Percentiles rank a stretch among this genome's conserved stretches.
Evolutionary conservation across 805 yeast genomes (phyloP).

Genomic region (Hanseniaspora nectarophila): DNA sequence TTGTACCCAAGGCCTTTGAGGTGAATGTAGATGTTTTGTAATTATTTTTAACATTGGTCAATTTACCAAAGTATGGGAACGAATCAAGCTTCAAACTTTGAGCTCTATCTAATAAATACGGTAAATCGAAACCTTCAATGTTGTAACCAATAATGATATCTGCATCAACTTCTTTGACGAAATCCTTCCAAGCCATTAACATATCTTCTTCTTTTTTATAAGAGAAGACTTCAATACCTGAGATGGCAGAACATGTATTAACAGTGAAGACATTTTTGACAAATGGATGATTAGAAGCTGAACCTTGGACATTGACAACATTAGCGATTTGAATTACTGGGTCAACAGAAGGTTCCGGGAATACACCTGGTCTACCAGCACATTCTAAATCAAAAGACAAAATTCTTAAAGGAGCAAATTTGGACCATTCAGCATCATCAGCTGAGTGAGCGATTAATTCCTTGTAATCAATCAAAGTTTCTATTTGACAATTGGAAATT

Average conservation of each 20-base stretch:
- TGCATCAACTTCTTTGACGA: slow-evolving; percentile 75
- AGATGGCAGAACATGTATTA: slow-evolving; percentile 79
- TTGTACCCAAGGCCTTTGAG: slow-evolving; percentile 91
- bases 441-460: slow-evolving; percentile 70
- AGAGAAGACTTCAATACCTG: slow-evolving; percentile 81
- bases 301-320: slow-evolving; percentile 73
- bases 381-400: slow-evolving; percentile 96
- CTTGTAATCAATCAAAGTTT: slow-evolving; percentile 55
- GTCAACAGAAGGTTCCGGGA: slow-evolving; percentile 89
- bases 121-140: slow-evolving; percentile 87
- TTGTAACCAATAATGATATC: slow-evolving; percentile 96
- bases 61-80: slow-evolving; percentile 82
- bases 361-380: slow-evolving; percentile 92
- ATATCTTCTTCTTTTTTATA: slow-evolving; percentile 66
- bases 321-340: slow-evolving; percentile 96
- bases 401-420: slow-evolving; percentile 85
- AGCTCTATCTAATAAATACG: slow-evolving; percentile 83
- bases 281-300: slow-evolving; percentile 60
- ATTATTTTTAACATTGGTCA: slow-evolving; percentile 57
- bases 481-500: slow-evolving; percentile 76
- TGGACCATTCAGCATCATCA: slow-evolving; percentile 78
- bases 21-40: slow-evolving; percentile 72
- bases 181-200: slow-evolving; percentile 77
- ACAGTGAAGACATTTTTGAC: slow-evolving; percentile 91
- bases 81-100: slow-evolving; percentile 46